Evolutionary conservation across 495 filamentous ascomycete species (phyloP), one percentile per base, ranked within the genome.

Genomic region (Evernia prunastri): DNA sequence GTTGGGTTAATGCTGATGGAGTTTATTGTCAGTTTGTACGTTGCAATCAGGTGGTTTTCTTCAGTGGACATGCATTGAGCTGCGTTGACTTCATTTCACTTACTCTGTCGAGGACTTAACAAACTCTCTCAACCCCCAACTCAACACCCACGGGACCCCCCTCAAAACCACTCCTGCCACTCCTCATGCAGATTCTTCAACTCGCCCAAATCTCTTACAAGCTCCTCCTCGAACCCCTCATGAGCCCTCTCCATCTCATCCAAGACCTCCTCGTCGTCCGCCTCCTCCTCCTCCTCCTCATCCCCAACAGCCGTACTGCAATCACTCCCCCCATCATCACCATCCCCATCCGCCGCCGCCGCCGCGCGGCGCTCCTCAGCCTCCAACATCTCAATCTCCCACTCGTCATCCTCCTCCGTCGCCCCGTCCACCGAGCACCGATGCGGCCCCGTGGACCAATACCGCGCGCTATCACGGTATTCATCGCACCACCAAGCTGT

Each of bases 1-100:
- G 80, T 51, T 42, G 61, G 60, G 6, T 8, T 61, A 39, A 18
- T 67, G 20, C 39, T 62, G 11, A 57, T 56, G 51, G 47, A 56
- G 8, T 47, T 69, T n/a, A 9, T 63, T 23, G 43, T 31, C 3
- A 59, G 59, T 60, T 6, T 51, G 33, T 45, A 11, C 11, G 47
- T 63, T 45, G 60, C 56, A n/a, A 37, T 56, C 33, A 47, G 23
- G 37, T 56, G 15, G 35, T 31, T 31, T n/a, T n/a, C 40, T n/a
- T 37, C n/a, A 8, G n/a, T 45, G 20, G n/a, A 45, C 9, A 23
- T 45, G 43, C 20, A 45, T 45, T 45, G 43, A 45, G n/a, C 40
- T 20, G n/a, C n/a, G n/a, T n/a, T n/a, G n/a, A n/a, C n/a, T n/a
- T n/a, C n/a, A n/a, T n/a, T n/a, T n/a, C n/a, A n/a, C n/a, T n/a